Base-by-base conservation (phyloP, 2,329 filamentous ascomycete species). In the Epichloe aotearoae region DNA sequence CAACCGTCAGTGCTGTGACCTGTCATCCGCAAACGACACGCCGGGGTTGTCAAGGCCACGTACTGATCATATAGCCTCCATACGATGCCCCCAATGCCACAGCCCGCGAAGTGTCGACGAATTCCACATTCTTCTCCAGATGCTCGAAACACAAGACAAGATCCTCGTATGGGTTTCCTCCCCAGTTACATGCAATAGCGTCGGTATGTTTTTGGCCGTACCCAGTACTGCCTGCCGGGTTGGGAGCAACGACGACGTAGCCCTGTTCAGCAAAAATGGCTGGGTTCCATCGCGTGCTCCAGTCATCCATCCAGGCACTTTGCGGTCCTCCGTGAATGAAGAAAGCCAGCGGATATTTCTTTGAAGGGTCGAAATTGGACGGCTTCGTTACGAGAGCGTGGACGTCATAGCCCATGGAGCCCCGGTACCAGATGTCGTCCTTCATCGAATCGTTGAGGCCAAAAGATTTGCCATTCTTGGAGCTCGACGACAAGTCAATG, bases 191-290 rank as follows among this genome's bases (percentile, higher is more conserved):
- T 47, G 79, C 73, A 60, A 96, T 95, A 0, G 80, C 84, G 62
- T 95, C 82, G 34, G 82, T 80, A 50, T 91, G 78, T 34, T 77
- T 75, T 68, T 91, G 84, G 5, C 88, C 88, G 59, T 89, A 95
- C 3, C 87, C 85, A 5, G 86, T 89, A 59, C 81, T 86, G 17
- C 88, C 88, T 0, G 87, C 93, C 8, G 86, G 86, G 63, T 95
- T 95, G 10, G 88, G 86, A 47, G 81, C 76, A 45, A 95, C 80
- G 20, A 85, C 86, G 3, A 95, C 77, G 62, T 93, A 95, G 44
- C 88, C 88, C 67, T 91, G 86, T 64, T 94, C 88, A 3, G 88
- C 88, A 62, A 88, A 94, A 10, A 91, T 76, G 53, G 86, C 86
- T 2, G 86, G 84, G 62, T 94, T 94, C 88, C 88, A 95, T 17